Evolutionary conservation across 163 green algal species (phyloP).

Genomic region (Trebouxia gelatinosa): DNA sequence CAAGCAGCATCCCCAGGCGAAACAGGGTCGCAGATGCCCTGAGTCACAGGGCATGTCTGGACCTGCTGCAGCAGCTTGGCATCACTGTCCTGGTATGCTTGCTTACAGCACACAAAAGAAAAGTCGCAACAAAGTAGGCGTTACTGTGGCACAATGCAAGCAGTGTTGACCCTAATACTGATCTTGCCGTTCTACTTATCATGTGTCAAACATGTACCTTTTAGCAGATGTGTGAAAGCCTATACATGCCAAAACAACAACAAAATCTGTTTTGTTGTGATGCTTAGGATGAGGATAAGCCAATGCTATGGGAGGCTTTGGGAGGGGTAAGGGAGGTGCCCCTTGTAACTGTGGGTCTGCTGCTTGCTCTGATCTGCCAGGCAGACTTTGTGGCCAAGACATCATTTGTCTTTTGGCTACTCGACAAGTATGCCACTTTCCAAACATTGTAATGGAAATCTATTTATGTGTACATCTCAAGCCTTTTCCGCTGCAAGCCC

Average conservation of each 20-base stretch:
- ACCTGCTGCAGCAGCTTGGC: conserved; percentile 9
- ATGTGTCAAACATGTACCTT: not conserved
- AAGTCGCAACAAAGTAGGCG: not conserved
- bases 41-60: conserved; percentile 8
- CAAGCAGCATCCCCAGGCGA: too few species aligned
- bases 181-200: not conserved
- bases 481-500: too few species aligned
- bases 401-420: conserved; percentile 20
- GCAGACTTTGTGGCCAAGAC: not conserved
- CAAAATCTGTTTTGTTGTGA: too few species aligned
- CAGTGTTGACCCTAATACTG: not conserved
- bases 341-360: conserved; percentile 3
- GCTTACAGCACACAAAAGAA: not conserved
- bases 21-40: too few species aligned
- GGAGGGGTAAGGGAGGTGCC: not conserved
- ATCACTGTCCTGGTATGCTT: not conserved
- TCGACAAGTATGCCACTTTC: conserved; percentile 7
- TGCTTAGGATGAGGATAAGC: not conserved
- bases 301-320: conserved; percentile 15
- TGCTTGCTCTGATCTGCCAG: conserved; percentile 17
- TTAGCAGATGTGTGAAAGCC: not conserved
- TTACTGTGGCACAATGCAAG: not conserved
- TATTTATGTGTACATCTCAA: too few species aligned
- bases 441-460: too few species aligned
- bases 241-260: too few species aligned